Evolutionary conservation across 2,329 filamentous ascomycete species (phyloP), one percentile per base, ranked within the genome.

Genomic region (Stromatinia cepivora): DNA sequence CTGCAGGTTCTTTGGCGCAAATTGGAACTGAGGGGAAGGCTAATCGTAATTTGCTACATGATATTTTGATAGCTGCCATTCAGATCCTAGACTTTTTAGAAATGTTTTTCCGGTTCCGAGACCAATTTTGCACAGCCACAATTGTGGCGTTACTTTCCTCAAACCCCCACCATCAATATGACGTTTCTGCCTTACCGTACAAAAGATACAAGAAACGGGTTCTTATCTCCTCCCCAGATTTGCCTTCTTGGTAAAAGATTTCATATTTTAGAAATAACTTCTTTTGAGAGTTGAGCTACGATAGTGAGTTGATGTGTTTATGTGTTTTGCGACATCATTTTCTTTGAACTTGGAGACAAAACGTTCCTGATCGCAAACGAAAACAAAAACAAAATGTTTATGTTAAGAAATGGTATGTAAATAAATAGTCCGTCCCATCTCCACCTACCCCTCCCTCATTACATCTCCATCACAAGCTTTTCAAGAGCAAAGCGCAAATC

Each of bases 371-470:
- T 67, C 58, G 56, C 56, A 62, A 62, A 54, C 50, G 50, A 34
- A 57, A 57, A 58, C 17, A 25, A 22, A 56, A 50, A 48, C 56
- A 71, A 67, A 53, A 83, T 83, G 81, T 83, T 83, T 75, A 79
- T 82, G 70, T 79, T 82, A 72, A 78, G 79, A 71, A 82, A 82
- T 77, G 81, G 81, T 82, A 77, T 77, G 72, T 75, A 39, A 64
- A 50, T 72, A 69, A 71, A 69, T 39, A 57, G 46, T 25, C 42
- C 58, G 48, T 59, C 63, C 52, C 52, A 57, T 56, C 64, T 53
- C 28, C 39, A 39, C 42, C 34, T 15, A 36, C 48, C 25, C 48
- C 48, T 65, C 66, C 65, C 68, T 67, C 45, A 39, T 71, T 69
- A 50, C 58, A 42, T 70, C 66, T 63, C 69, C 62, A 52, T 31